Evolutionary conservation across 176 grass and related monocot genomes (phyloP).

Genomic region (Phoenix roebelenii): DNA sequence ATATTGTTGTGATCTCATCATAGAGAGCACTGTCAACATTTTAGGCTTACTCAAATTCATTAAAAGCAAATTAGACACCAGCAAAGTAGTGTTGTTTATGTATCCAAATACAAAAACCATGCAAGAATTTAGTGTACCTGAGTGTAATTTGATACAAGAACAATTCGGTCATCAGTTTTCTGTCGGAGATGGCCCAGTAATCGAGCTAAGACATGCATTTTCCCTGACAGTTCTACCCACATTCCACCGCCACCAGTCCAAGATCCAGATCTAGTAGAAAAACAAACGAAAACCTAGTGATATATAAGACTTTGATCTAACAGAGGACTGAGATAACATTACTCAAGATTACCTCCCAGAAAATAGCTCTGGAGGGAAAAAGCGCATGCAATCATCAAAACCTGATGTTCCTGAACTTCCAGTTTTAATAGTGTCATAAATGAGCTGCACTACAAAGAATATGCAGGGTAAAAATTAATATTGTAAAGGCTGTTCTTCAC

Average conservation of each 20-base stretch:
- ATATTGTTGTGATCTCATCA: too few species aligned
- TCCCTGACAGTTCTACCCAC: slow-evolving; percentile 92
- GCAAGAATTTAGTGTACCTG: slow-evolving; percentile 34
- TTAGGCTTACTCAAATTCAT: too few species aligned
- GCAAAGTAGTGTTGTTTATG: too few species aligned
- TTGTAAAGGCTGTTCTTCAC: neutral
- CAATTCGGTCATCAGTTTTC: slow-evolving; percentile 87
- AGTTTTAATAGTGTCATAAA: slow-evolving; percentile 86
- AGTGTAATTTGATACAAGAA: slow-evolving; percentile 99
- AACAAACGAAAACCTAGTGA: slow-evolving; percentile 7
- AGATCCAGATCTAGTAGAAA: slow-evolving; percentile 65
- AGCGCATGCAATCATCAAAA: slow-evolving; percentile 67
- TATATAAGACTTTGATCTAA: too few species aligned
- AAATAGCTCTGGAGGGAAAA: slow-evolving; percentile 87
- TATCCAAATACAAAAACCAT: too few species aligned
- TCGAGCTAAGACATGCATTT: slow-evolving; percentile 95
- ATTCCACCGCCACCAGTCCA: slow-evolving; percentile 94
- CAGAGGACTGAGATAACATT: too few species aligned
- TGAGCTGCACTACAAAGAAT: slow-evolving; percentile 51
- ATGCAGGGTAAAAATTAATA: slow-evolving; percentile 10
- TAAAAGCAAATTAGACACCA: too few species aligned
- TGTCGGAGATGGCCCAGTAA: slow-evolving; percentile 74
- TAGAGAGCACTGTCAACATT: too few species aligned
- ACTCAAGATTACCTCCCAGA: slow-evolving; percentile 58
- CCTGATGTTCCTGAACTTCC: slow-evolving; percentile 59